Percentiles rank a stretch among this genome's conserved stretches.
Conservation (phyloP, 192 early-diverging fungal genomes). For the Linnemannia schmuckeri region DNA sequence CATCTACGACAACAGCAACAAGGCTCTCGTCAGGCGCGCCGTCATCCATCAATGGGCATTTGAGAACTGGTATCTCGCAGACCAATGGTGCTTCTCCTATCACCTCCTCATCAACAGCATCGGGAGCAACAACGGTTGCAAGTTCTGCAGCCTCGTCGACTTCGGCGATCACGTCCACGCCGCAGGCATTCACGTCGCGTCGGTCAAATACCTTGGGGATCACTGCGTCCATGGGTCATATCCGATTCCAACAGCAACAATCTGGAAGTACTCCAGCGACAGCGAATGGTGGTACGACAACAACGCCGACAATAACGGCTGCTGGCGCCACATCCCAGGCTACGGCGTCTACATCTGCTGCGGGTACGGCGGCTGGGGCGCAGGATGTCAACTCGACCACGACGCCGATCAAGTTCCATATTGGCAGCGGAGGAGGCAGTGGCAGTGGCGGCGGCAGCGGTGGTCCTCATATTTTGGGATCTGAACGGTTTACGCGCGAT, state of each 20-base stretch:
- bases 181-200: not conserved
- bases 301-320: not conserved
- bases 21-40: not conserved
- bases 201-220: slow-evolving; percentile 1
- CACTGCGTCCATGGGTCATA: slow-evolving; percentile 4
- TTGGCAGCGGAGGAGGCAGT: not conserved
- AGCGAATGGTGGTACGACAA: not conserved
- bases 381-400: not conserved
- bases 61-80: not conserved
- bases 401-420: slow-evolving; percentile 4
- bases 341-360: not conserved
- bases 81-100: not conserved
- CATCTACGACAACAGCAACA: not conserved
- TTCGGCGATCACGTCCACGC: not conserved
- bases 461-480: not conserved
- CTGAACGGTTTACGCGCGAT: not conserved
- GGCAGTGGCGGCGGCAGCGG: not conserved
- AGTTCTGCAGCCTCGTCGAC: not conserved
- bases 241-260: slow-evolving; percentile 11
- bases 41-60: not conserved
- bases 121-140: not conserved
- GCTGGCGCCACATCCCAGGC: not conserved
- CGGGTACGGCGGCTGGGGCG: not conserved
- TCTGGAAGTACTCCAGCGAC: not conserved
- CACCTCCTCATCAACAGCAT: slow-evolving; percentile 10